Evolutionary conservation across 2,329 filamentous ascomycete species (phyloP).

Genomic region (Penicillium hesseltinei): DNA sequence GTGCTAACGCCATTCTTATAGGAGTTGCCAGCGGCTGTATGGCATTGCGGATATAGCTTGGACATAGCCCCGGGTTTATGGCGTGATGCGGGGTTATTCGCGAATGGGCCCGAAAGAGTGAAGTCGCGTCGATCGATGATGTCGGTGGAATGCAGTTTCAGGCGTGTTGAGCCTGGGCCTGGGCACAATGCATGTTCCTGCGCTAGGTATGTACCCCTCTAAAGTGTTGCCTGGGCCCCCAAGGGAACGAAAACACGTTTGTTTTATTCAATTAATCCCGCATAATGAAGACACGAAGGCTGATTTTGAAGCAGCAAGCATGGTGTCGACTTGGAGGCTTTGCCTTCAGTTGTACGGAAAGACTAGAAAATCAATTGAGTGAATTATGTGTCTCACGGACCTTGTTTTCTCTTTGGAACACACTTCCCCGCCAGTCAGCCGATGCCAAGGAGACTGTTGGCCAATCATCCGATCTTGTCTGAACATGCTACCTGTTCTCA

Average conservation of each 20-base stretch:
- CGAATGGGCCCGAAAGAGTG: conserved; percentile 8
- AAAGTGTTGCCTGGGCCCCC: background rate
- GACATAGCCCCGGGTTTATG: background rate
- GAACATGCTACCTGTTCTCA: background rate
- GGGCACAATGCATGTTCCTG: background rate
- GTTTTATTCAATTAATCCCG: too few species aligned
- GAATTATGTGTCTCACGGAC: background rate
- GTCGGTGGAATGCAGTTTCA: conserved; percentile 15
- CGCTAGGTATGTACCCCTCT: background rate
- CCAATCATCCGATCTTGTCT: background rate
- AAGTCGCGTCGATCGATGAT: conserved; percentile 18
- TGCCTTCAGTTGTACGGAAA: background rate
- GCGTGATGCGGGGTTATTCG: conserved; percentile 20
- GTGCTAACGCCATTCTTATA: conserved; percentile 11
- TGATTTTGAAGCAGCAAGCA: background rate
- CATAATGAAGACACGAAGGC: too few species aligned
- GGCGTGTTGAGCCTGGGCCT: background rate
- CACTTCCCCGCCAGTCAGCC: background rate
- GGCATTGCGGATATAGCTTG: background rate
- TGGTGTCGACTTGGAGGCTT: background rate
- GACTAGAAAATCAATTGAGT: background rate
- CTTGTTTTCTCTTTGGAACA: background rate
- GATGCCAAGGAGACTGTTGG: background rate
- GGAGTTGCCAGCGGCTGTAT: background rate
- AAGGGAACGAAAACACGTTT: background rate